Evolutionary conservation across 2,329 filamentous ascomycete species (phyloP), one percentile per base, ranked within the genome.

Genomic region (Ophiostoma pallidulum): DNA sequence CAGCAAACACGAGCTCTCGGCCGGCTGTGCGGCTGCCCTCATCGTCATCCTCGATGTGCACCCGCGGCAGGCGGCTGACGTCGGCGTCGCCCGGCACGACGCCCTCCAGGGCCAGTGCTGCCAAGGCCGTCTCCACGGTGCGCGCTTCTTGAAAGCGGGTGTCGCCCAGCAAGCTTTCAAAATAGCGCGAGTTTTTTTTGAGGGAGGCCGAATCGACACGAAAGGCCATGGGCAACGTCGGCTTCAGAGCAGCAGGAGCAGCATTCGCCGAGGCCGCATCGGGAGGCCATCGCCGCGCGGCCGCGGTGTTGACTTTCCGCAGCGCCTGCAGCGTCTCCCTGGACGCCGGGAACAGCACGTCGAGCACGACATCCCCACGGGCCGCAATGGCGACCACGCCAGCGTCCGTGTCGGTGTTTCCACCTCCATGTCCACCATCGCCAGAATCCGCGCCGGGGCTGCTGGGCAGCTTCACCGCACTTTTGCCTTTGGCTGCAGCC

Each of bases 11-110:
- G 7, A 67, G 66, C 54, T 82, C 79, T 29, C 84, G 74, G 8
- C 74, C 72, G 10, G 76, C 72, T 2, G 71, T 66, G 29, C 72
- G 73, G 42, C 82, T 84, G 19, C 81, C 82, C 51, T 80, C 75
- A 51, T 86, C 84, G 51, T 87, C 76, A 56, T 88, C 80, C 2
- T 72, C 66, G 56, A 89, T 82, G 37, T 65, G 57, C 46, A 89
- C 71, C 59, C 71, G 69, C 2, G 84, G 84, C n/a, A 89, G 69
- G 28, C 77, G 71, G 9, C 71, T 68, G 0, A 55, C 54, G 4
- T 38, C 42, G 3, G 73, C 70, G 38, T 77, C 70, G 14, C 63
- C 64, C 1, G 79, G 69, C 37, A 66, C 67, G 22, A 74, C 56
- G 44, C 73, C 69, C 20, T 64, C 60, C 8, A 71, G 57, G 3